Evolutionary conservation across 108 stramenopile genomes (phyloP), one percentile per base, ranked within the genome.

Genomic region (Cyclostephanos tholiformis): DNA sequence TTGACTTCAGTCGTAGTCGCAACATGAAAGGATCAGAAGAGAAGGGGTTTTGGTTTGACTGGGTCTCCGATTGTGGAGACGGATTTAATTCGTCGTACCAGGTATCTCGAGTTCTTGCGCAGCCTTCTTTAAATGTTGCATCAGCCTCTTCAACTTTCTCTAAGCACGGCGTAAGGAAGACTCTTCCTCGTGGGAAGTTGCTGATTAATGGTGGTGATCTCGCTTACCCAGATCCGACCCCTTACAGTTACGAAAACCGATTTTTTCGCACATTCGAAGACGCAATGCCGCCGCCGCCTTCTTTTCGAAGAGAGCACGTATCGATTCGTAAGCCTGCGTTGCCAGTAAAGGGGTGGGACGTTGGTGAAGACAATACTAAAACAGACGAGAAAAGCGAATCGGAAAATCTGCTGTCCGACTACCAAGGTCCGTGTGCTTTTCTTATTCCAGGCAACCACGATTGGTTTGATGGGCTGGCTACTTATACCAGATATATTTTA

Each of bases 211-310:
- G 88, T n/a, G 88, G 88, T 22, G 88, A 88, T 65, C 70, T 88
- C 20, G 88, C 88, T 6, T 88, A 88, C 51, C 88, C 88, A 2
- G 82, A 82, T 27, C 88, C 88, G 16, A 79, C 69, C 19, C 60
- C 63, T 13, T 63, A 82, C 22, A 79, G 48, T 39, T 88, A 85
- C 58, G 88, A 85, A 62, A 75, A 71, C 43, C 59, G 88, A 20
- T 85, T 88, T 56, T 88, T 88, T 62, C 62, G 82, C 14, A 82
- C 88, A 4, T 88, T 88, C 55, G 88, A 88, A 59, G 86, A 88
- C 65, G 88, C 88, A 6, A 63, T 88, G 71, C 74, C 60, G 20
- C 88, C 88, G 32, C 88, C 88, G 6, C 69, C 78, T 44, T 68
- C 71, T 1, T 88, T 74, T 29, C 81, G 84, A 5, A 72, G 84